Base-by-base conservation (phyloP, 2,329 filamentous ascomycete species). In the Colletotrichum cordylinicola region DNA sequence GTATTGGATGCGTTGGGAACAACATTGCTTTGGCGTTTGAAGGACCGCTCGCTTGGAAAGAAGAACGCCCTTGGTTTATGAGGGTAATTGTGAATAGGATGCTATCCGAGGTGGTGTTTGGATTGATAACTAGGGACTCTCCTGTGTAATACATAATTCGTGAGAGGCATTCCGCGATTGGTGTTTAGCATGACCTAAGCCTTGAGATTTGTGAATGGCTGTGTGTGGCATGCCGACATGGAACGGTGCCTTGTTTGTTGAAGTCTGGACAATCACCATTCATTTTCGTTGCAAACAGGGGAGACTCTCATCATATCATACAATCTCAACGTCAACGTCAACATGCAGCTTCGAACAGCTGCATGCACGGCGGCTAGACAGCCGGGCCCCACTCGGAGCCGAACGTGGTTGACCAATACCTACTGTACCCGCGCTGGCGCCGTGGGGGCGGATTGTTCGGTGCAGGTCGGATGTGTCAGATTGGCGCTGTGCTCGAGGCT, bases 71-170 rank as follows among this genome's bases (percentile, higher is more conserved):
- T 52, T 52, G 43, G 43, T 21, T 21, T 21, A 52, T 21, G 21
- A 24, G 31, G n/a, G 21, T 12, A 27, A 52, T 52, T 58, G 64
- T 62, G 16, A 60, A 58, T 73, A 75, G 58, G 48, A 65, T 73
- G 48, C 55, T 70, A 55, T 69, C 15, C 35, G 43, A 33, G 31
- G 31, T 8, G 27, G n/a, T 27, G n/a, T 7, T 37, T n/a, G 39
- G 31, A 33, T 39, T 33, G 15, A 16, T 29, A 60, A 33, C 29
- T 48, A 33, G 43, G 56, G 56, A 15, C 48, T 73, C 74, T 69
- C 70, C 52, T 65, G n/a, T 52, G 68, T 76, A 74, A 76, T 74
- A 67, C 58, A 74, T 69, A 69, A 69, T 69, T 52, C 10, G 70
- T 65, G 64, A 65, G 74, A 69, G 18, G 6, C n/a, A 39, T 55